These are phyloP conservation scores for Prunus campanulata DNA, from an alignment of 306 rosid species.

Conservation along the genomic window DNA sequence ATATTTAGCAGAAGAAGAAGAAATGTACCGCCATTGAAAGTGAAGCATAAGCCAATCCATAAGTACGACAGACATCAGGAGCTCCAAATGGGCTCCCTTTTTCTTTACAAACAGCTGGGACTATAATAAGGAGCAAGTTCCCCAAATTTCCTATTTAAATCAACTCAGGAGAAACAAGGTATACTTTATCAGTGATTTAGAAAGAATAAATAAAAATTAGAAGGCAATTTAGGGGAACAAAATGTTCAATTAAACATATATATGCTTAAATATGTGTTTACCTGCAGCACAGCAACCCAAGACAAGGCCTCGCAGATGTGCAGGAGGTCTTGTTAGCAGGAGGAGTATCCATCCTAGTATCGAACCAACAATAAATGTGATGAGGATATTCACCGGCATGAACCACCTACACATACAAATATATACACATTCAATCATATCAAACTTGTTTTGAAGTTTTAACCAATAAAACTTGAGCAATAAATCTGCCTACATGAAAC, in stretches of 20 bases:
- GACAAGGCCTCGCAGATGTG: conserved; percentile 50
- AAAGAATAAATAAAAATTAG: too few species aligned
- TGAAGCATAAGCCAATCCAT: conserved; percentile 54
- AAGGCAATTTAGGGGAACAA: too few species aligned
- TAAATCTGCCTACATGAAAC: too few species aligned
- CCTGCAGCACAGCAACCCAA: conserved; percentile 62
- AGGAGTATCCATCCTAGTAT: conserved; percentile 44
- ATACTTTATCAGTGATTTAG: neutral
- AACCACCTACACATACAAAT: conserved; percentile 38
- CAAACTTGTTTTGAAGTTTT: neutral
- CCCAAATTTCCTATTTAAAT: conserved; percentile 51
- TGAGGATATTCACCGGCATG: conserved; percentile 50
- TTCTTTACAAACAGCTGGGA: conserved; percentile 61
- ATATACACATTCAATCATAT: neutral
- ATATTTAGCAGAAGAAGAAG: neutral
- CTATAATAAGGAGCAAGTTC: conserved; percentile 44
- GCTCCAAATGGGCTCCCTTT: conserved; percentile 61
- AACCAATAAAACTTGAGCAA: too few species aligned
- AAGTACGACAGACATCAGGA: conserved; percentile 37
- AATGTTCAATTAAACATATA: too few species aligned
- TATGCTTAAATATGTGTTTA: neutral
- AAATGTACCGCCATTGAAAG: conserved; percentile 57
- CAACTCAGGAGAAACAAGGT: neutral
- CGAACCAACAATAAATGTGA: conserved; percentile 51
- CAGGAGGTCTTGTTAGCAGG: conserved; percentile 44